Percentiles rank a stretch among this genome's conserved stretches.
phyloP scores from a whole-genome alignment of 2,329 filamentous ascomycete species.

The Sphaerulina populicola region DNA sequence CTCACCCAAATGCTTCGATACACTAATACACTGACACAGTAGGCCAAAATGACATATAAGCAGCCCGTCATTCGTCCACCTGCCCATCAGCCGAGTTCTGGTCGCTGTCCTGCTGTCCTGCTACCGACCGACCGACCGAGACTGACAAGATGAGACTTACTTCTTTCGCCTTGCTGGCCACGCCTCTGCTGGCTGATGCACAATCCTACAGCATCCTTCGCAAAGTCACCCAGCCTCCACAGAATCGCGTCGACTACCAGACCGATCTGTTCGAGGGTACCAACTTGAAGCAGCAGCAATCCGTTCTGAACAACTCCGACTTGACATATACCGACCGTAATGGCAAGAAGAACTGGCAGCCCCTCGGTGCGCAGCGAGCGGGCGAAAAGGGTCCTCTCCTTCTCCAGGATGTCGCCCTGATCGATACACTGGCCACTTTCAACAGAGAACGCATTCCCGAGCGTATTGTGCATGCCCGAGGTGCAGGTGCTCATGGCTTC shows the following conservation, averaged over 20 bases:
- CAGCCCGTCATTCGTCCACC: background rate
- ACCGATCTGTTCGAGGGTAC: conserved; percentile 26
- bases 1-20: background rate
- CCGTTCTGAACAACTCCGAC: conserved; percentile 26
- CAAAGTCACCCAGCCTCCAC: conserved; percentile 11
- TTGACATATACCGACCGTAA: conserved; percentile 27
- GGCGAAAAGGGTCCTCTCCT: conserved; percentile 52
- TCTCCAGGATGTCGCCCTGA: conserved; percentile 58
- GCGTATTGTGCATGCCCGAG: conserved; percentile 57
- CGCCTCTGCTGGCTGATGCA: conserved; percentile 12
- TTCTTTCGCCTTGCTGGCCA: conserved; percentile 7
- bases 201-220: conserved; percentile 11
- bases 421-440: conserved; percentile 56
- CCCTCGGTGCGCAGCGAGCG: conserved; percentile 37
- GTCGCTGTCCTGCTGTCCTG: background rate
- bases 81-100: background rate
- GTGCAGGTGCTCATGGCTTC: conserved; percentile 47
- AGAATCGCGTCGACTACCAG: conserved; percentile 14
- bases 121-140: too few species aligned
- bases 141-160: conserved; percentile 13
- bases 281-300: conserved; percentile 23
- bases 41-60: background rate
- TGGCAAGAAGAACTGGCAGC: conserved; percentile 27
- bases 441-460: conserved; percentile 65
- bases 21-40: too few species aligned